phyloP scores from a whole-genome alignment of 108 stramenopile species.

The Skeletonema marinoi region DNA sequence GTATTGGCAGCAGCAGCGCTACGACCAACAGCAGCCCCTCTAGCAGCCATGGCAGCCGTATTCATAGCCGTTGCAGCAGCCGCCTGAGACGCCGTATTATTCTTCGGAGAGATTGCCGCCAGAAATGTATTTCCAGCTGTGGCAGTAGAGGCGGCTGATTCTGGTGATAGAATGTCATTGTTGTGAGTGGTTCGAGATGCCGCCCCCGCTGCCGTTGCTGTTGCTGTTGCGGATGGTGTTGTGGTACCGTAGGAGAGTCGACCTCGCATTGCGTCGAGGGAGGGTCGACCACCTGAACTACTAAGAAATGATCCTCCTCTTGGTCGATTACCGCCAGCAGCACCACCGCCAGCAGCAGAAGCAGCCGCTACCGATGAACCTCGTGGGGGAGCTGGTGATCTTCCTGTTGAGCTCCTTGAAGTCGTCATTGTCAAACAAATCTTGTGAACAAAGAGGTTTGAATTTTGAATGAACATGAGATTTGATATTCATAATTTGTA shows the following conservation, averaged over 20 bases:
- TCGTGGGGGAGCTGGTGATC: slow-evolving; percentile 3
- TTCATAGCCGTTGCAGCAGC: not conserved
- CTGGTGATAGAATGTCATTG: not conserved
- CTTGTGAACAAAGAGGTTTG: no score
- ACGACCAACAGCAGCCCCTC: not conserved
- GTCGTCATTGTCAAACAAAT: not conserved
- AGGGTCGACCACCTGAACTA: not conserved
- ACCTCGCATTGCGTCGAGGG: slow-evolving; percentile 7
- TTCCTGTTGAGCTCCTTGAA: not conserved
- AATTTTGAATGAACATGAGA: no score
- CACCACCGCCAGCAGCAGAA: not conserved
- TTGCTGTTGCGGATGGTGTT: not conserved
- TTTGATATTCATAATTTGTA: no score
- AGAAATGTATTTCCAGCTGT: not conserved
- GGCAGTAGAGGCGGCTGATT: no score
- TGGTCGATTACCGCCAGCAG: not conserved
- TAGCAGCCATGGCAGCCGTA: slow-evolving; percentile 11
- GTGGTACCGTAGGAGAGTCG: slow-evolving; percentile 4
- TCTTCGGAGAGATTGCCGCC: not conserved
- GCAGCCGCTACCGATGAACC: not conserved
- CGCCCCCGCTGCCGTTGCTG: not conserved
- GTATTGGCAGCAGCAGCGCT: not conserved
- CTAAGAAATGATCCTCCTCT: not conserved
- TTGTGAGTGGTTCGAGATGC: not conserved
- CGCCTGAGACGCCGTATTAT: not conserved